Evolutionary conservation across 768 basidiomycete genomes (phyloP), one percentile per base, ranked within the genome.

Genomic region (Saitozyma sp.): DNA sequence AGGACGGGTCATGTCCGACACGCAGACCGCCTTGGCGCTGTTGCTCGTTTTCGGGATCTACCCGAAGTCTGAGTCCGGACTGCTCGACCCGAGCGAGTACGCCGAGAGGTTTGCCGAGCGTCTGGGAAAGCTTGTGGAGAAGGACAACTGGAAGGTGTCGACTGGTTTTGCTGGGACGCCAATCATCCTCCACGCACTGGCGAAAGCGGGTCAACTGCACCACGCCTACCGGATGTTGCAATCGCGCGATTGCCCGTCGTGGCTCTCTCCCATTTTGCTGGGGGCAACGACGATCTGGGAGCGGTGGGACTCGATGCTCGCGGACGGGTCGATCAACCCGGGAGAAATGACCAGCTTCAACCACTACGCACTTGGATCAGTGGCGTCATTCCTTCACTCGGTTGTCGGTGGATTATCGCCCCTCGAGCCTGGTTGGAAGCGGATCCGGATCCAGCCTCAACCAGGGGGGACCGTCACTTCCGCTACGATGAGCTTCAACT

Each of bases 111-210:
- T 66, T 16, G 54, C n/a, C 8, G 68, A 67, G 50, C 61, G 69
- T 16, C 63, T 75, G 45, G 62, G 60, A 16, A 41, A 37, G 3
- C 57, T 76, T 1, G 56, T 63, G 41, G 45, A 52, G 20, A 58
- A 63, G 58, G 54, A 60, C 10, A 29, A 37, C 9, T 78, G 74
- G 67, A 67, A 64, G 46, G 56, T 78, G 14, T 45, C 66, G 6
- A 78, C 77, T 9, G 77, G 77, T 7, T 78, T 78, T 55, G 77
- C 77, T 16, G 77, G 73, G 8, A 78, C 77, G 37, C 77, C 75
- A 3, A 60, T 68, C 50, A 69, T 78, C 19, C 68, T 78, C 1
- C 63, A 65, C 38, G 64, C 67, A 8, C 58, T 78, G 5, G 63
- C 65, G 14, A 59, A 65, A 17, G 60, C 58, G 9, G 75, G 66